phyloP scores from a whole-genome alignment of 148 eudicot species.

The Amaranthus hypochondriacus region DNA sequence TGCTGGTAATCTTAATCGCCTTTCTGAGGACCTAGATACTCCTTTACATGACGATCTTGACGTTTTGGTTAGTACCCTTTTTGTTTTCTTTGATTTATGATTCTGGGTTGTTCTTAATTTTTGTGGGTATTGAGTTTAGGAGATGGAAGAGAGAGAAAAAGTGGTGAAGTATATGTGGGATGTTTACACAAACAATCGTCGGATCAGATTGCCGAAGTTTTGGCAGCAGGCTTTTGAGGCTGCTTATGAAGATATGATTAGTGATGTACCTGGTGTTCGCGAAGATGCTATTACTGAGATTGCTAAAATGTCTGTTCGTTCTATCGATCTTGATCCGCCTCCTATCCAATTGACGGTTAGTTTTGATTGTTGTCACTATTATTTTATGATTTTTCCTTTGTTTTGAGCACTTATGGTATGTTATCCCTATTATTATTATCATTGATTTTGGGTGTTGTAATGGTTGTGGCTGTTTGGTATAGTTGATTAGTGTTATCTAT shows the following conservation, averaged over 20 bases:
- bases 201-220: constrained; percentile 61
- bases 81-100: constrained; percentile 8
- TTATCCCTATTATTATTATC: background rate
- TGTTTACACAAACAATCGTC: constrained; percentile 58
- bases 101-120: constrained; percentile 14
- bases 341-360: constrained; percentile 54
- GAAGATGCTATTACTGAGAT: constrained; percentile 76
- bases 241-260: constrained; percentile 75
- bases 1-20: constrained; percentile 50
- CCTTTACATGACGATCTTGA: constrained; percentile 73
- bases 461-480: background rate
- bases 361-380: background rate
- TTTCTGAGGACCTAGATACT: constrained; percentile 40
- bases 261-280: constrained; percentile 53
- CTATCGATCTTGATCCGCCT: constrained; percentile 50
- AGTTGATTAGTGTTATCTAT: background rate
- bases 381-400: constrained; percentile 1
- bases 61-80: constrained; percentile 40
- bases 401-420: background rate
- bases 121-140: constrained; percentile 32
- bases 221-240: constrained; percentile 97
- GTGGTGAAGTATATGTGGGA: constrained; percentile 93
- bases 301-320: constrained; percentile 75
- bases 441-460: background rate
- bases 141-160: constrained; percentile 89